Evolutionary conservation across 1,139 yeast genomes (phyloP), one percentile per base, ranked within the genome.

Genomic region (Suhomyces terraborum): DNA sequence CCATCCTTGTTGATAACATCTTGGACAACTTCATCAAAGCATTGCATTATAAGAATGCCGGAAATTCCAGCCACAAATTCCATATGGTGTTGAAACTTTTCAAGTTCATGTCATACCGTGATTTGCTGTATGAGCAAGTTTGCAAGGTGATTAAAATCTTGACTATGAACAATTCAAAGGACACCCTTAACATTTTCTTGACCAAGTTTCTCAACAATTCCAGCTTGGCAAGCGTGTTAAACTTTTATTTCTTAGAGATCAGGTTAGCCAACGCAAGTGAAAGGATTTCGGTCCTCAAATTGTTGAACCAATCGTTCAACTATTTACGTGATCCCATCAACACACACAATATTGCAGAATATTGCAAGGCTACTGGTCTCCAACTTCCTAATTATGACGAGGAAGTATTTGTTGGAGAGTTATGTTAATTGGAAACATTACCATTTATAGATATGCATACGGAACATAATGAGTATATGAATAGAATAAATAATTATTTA

Each of bases 201-300:
- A 56, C 53, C 33, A 64, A 68, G 45, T 53, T 70, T 12, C 43
- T 64, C 19, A 44, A 48, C 19, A 41, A 41, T 9, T n/a, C 44
- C 8, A 38, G 49, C 8, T 37, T 54, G 18, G 28, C 64, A 3
- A 51, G 50, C 25, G 48, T 61, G 22, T 30, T 67, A 14, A 63
- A 61, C 43, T 64, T 62, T 46, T 63, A 63, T 32, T 60, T 63
- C 39, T 43, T 66, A 48, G 70, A 67, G 47, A 54, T 61, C 18
- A 40, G 48, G 17, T 35, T 64, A 4, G 39, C 48, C 4, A 47
- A 50, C 12, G 22, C 24, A 2, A 41, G 35, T 6, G 63, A 62
- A 9, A 52, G 54, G 36, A 13, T 47, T 12, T 43, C 44, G 9
- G 28, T 64, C 6, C 48, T 64, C 25, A 38, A 45, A 9, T 35